These are phyloP conservation scores for Pythium volutum DNA, from an alignment of 352 stramenopile species.

Conservation along the genomic window DNA sequence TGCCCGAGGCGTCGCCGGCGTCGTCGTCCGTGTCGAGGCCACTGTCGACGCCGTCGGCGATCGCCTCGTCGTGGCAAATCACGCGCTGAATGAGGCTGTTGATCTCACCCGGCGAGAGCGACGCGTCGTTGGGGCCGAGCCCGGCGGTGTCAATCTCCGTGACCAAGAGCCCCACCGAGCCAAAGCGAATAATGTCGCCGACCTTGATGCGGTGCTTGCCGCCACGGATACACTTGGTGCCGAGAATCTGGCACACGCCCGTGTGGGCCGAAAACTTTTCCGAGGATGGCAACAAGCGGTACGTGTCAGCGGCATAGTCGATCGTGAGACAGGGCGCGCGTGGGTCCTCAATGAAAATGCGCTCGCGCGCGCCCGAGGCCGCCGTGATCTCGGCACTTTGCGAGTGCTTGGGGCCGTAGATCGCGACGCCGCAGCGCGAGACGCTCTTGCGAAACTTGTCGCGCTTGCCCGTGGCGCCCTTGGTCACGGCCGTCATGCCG, in stretches of 20 bases:
- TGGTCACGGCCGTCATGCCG: constrained; percentile 84
- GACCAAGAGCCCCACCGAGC: constrained; percentile 75
- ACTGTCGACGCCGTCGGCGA: constrained; percentile 71
- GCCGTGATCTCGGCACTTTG: constrained; percentile 37
- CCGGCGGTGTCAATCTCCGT: constrained; percentile 82
- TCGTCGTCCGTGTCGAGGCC: constrained; percentile 86
- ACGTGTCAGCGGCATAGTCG: constrained; percentile 84
- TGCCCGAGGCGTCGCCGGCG: constrained; percentile 76
- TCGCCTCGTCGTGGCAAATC: constrained; percentile 74
- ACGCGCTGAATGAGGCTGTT: constrained; percentile 80
- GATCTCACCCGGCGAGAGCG: constrained; percentile 69
- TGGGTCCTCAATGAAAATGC: constrained; percentile 87
- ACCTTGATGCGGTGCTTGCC: constrained; percentile 78
- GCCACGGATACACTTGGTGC: constrained; percentile 82
- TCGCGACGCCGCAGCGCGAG: constrained; percentile 79
- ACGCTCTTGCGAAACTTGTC: constrained; percentile 89
- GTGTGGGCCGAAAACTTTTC: constrained; percentile 87
- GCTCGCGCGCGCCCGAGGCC: constrained; percentile 44
- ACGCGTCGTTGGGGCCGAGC: constrained; percentile 64
- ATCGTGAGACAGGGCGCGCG: constrained; percentile 82
- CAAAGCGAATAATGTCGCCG: constrained; percentile 87
- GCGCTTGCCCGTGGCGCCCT: constrained; percentile 78
- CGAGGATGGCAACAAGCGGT: constrained; percentile 78
- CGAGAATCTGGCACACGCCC: constrained; percentile 84
- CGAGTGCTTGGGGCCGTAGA: constrained; percentile 86